phyloP scores from a whole-genome alignment of 371 early-diverging fungal genomes.

The Chytridium lagenaria region DNA sequence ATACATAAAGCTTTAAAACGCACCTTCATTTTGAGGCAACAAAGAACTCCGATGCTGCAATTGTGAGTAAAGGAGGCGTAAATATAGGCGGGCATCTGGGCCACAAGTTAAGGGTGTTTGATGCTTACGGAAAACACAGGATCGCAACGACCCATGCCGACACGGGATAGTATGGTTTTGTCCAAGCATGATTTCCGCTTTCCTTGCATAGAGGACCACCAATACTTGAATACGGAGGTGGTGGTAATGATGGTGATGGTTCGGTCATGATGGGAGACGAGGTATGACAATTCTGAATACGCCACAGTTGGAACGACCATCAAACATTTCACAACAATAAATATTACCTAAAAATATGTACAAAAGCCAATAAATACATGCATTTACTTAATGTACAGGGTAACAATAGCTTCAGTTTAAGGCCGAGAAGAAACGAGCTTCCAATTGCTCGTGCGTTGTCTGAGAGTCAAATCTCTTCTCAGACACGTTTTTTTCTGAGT shows the following conservation, averaged over 20 bases:
- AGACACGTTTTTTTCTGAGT: slow-evolving; percentile 3
- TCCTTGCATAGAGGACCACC: background rate
- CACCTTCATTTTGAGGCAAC: background rate
- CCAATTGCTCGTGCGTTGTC: background rate
- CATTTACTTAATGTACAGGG: too few relatives aligned
- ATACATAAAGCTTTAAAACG: background rate
- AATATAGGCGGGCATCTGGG: background rate
- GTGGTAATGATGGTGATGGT: too few relatives aligned
- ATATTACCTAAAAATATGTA: too few relatives aligned
- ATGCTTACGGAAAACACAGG: background rate
- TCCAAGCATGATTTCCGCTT: background rate
- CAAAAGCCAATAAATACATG: too few relatives aligned
- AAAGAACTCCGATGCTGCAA: background rate
- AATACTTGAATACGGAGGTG: background rate
- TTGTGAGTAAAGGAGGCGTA: too few relatives aligned
- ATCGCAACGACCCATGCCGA: background rate
- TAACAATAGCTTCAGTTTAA: too few relatives aligned
- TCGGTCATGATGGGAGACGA: too few relatives aligned
- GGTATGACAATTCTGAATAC: too few relatives aligned
- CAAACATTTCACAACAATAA: too few relatives aligned
- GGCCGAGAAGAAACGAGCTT: background rate
- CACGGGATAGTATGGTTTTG: background rate
- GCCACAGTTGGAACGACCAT: too few relatives aligned
- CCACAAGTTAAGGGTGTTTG: too few relatives aligned
- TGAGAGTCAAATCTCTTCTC: background rate